Percentiles rank a stretch among this genome's conserved stretches.
Conservation (phyloP, 2,329 filamentous ascomycete species). For the Monilinia vaccinii-corymbosi region DNA sequence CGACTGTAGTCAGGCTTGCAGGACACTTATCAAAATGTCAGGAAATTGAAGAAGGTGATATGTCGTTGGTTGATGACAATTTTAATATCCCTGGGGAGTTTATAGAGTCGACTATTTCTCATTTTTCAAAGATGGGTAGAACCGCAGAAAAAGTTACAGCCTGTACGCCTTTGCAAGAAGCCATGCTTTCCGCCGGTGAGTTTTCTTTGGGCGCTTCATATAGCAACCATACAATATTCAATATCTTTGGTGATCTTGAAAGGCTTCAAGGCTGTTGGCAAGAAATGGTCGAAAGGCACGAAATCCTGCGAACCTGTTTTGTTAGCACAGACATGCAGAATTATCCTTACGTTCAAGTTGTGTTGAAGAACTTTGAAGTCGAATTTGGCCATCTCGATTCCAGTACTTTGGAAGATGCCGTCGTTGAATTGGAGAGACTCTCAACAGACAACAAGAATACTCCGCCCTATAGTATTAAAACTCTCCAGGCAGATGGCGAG, state of each 20-base stretch:
- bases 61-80: neutral
- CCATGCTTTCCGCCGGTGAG: slow-evolving; percentile 60
- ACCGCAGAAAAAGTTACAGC: slow-evolving; percentile 54
- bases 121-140: slow-evolving; percentile 20
- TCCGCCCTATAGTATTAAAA: slow-evolving; percentile 24
- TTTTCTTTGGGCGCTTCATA: slow-evolving; percentile 46
- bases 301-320: slow-evolving; percentile 72
- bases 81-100: slow-evolving; percentile 23
- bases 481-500: slow-evolving; percentile 6
- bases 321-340: slow-evolving; percentile 49
- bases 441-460: slow-evolving; percentile 9
- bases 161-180: slow-evolving; percentile 81
- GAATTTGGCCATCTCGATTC: slow-evolving; percentile 14
- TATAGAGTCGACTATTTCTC: slow-evolving; percentile 11
- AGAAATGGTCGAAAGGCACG: slow-evolving; percentile 54
- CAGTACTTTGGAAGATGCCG: neutral
- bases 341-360: slow-evolving; percentile 63
- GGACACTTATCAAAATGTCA: slow-evolving; percentile 22
- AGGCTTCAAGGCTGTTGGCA: slow-evolving; percentile 53
- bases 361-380: slow-evolving; percentile 41
- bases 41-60: neutral
- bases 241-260: slow-evolving; percentile 41
- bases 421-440: neutral
- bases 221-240: slow-evolving; percentile 62
- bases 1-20: slow-evolving; percentile 55